Base-by-base conservation (phyloP, 2,329 filamentous ascomycete species). In the Alternaria novae-zelandiae region DNA sequence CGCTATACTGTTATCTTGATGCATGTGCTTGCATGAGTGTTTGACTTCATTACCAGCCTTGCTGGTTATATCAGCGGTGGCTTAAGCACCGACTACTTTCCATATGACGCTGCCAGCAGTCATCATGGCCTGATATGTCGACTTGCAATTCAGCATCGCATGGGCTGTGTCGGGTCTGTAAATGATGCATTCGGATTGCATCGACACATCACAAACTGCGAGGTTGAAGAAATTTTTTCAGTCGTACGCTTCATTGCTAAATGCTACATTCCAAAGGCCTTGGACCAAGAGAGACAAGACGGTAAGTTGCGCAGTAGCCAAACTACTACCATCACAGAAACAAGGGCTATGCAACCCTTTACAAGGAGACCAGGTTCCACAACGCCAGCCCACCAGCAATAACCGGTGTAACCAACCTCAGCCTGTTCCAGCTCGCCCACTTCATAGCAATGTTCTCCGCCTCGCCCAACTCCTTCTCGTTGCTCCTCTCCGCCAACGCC, bases 381-480 rank as follows among this genome's bases (percentile, higher is more conserved):
- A 80, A 44, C 13, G 78, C 78, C 68, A 79, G 63, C 8, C 61
- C 65, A 15, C 78, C 78, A 17, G 78, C 78, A 54, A 80, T 65
- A 20, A 76, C 57, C 15, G 78, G 78, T 20, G 73, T 79, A n/a
- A 78, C 70, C 58, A 80, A 61, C 54, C 78, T 72, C 60, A 80
- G 23, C 59, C 69, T 69, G 64, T 81, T 81, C 73, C 77, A 76
- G 59, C 65, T 73, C 41, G 72, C 78, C 79, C 79, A 81, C 64
- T 71, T 76, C 64, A 66, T 74, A 32, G 77, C 78, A 56, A 79
- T 68, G 25, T 28, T 65, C 64, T 79, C 71, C 10, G 78, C 78
- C 61, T 76, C 63, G 2, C 63, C 65, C 62, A 79, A 57, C 57
- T 79, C 76, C 63, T 78, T 76, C 44, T 73, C 76, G 6, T 67